Conservation (phyloP, 768 basidiomycete genomes). For the Hysterangium stoloniferum region DNA sequence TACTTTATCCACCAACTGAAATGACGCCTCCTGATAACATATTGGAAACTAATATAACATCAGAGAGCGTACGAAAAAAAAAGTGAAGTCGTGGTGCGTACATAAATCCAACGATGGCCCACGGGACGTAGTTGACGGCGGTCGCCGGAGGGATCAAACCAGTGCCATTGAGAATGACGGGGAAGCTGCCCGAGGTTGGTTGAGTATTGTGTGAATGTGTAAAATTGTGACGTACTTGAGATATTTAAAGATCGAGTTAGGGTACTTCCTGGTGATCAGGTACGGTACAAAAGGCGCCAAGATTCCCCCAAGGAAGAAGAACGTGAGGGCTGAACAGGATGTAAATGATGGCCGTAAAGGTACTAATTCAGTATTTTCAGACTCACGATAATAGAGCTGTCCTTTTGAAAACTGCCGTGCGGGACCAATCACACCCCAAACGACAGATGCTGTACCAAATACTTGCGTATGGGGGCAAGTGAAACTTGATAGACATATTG, state of each 20-base stretch:
- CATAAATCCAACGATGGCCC: conserved; percentile 39
- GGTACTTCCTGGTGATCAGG: conserved; percentile 24
- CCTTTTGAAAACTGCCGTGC: conserved; percentile 45
- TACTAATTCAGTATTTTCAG: conserved; percentile 23
- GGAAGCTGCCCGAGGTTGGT: conserved; percentile 24
- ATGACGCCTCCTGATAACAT: conserved; percentile 52
- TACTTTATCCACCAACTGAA: conserved; percentile 75
- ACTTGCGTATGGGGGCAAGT: conserved; percentile 29
- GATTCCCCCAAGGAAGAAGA: conserved; percentile 30
- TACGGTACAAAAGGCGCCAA: conserved; percentile 31
- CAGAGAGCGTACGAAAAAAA: no score
- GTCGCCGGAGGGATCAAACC: conserved; percentile 72
- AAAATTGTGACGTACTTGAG: conserved; percentile 6
- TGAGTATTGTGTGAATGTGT: background rate
- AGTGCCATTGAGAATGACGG: conserved; percentile 42
- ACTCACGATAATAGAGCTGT: conserved; percentile 42
- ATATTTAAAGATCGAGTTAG: conserved; percentile 16
- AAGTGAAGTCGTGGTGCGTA: conserved; percentile 16
- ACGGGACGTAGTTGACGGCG: conserved; percentile 78
- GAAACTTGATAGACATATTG: no score
- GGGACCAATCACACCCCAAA: conserved; percentile 60
- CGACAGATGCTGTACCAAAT: conserved; percentile 30
- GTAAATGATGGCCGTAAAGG: conserved; percentile 17
- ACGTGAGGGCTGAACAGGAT: conserved; percentile 14
- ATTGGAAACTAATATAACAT: conserved; percentile 73